Evolutionary conservation across 176 grass and related monocot species (phyloP), one percentile per base, ranked within the genome.

Genomic region (Tillandsia fasciculata): DNA sequence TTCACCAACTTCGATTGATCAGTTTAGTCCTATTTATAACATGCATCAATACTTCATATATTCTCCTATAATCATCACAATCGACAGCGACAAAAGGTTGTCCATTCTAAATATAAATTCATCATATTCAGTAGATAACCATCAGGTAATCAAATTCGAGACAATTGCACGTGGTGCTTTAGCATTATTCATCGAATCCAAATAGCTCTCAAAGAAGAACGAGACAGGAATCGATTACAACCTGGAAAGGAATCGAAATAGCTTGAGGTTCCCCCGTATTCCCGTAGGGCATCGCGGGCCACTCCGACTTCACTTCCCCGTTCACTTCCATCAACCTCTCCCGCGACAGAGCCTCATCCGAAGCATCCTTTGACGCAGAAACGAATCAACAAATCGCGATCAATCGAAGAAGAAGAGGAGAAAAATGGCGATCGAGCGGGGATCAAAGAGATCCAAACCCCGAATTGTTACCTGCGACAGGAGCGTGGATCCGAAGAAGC

Each of bases 401-500:
- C 50, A 42, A 64, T 53, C 5, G 18, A 13, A 70, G 50, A 63
- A 42, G 4, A 18, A 17, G 51, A 53, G 47, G 20, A 3, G 4
- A 42, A 5, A 42, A 42, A 78, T 51, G 68, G 33, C n/a, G 64
- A 64, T 17, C 50, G n/a, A 17, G 71, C 2, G 29, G 71, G 72
- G 52, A 67, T 58, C 8, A 49, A 47, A 27, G 51, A 63, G 47
- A 51, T 52, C 10, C 0, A 20, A 42, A 42, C 33, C 33, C 3
- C 3, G 33, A 42, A 42, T 7, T 3, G 4, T 42, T 72, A 96
- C 91, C 84, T 91, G 87, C 24, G 82, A 81, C 67, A 90, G 80
- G 75, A 87, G 82, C 52, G 86, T 28, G 61, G 94, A 87, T 74
- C 77, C 89, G 80, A 90, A 83, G 84, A 99, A 79, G 15, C 94